Evolutionary conservation across 768 basidiomycete species (phyloP).

Genomic region (Boletus vermiculosoides): DNA sequence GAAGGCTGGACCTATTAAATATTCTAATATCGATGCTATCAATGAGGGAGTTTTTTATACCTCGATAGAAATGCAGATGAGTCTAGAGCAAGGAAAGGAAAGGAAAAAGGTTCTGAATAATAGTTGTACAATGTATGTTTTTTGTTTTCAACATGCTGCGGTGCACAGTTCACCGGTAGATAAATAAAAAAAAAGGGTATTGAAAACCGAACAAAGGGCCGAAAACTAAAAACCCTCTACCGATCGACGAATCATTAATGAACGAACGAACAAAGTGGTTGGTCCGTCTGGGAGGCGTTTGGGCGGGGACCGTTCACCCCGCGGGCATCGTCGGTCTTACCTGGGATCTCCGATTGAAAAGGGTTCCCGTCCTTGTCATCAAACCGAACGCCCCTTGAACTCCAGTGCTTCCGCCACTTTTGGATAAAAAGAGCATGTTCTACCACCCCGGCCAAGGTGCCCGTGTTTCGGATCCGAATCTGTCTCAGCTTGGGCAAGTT

Average conservation of each 20-base stretch:
- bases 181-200: too few species aligned
- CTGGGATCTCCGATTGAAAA: conserved; percentile 10
- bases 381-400: conserved; percentile 28
- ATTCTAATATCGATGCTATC: neutral
- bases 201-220: neutral
- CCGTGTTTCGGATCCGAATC: conserved; percentile 41
- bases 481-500: conserved; percentile 35
- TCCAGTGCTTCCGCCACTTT: conserved; percentile 32
- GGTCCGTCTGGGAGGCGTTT: neutral
- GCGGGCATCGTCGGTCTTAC: neutral
- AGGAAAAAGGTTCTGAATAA: neutral
- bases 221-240: neutral
- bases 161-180: neutral
- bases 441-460: conserved; percentile 36
- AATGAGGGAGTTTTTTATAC: neutral
- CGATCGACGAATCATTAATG: neutral
- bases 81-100: neutral
- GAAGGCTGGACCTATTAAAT: neutral
- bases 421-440: conserved; percentile 28
- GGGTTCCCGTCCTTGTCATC: conserved; percentile 33
- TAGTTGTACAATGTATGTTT: conserved; percentile 1
- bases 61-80: neutral
- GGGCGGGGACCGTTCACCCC: neutral
- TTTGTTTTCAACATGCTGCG: neutral
- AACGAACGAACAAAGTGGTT: neutral